Evolutionary conservation across 208 protist species (phyloP), one percentile per base, ranked within the genome.

Genomic region (Jaenimonas drosophilae): DNA sequence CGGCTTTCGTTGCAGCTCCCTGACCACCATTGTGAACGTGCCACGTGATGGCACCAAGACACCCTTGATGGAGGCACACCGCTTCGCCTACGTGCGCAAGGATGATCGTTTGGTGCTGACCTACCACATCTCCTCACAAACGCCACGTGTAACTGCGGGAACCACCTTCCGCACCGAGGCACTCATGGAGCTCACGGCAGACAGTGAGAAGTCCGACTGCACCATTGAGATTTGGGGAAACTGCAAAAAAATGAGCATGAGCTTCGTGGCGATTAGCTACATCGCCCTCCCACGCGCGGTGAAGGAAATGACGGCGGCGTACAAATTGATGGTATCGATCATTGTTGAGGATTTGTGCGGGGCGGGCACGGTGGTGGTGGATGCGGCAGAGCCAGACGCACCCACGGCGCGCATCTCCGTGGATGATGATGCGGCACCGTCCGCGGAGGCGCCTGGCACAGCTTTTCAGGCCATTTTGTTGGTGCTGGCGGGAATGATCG

Each of bases 51-150:
- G 63, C 36, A 82, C 70, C 17, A 43, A 57, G n/a, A 87, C 82
- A 3, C 70, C 60, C 27, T 49, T 91, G 40, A 70, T 88, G 58
- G 72, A 91, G 53, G 82, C 65, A 3, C 82, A 91, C 38, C 74
- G 82, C 29, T 91, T 88, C 40, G 73, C 54, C 14, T 88, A 83
- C 60, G 26, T 56, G 26, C 72, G 19, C 17, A 64, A 67, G 2
- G 46, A 63, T 2, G 68, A 59, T 29, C 60, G 61, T 49, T 49
- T 76, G n/a, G 19, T 70, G 44, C 46, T 91, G 0, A 47, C 74
- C 12, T 87, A 85, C 43, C 82, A 91, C 42, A 88, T 91, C 38
- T 91, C 82, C 4, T 88, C 77, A 7, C 74, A 91, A 42, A 91
- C 77, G 0, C 82, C 82, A 17, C 60, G 74, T 50, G 65, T 91